Percentiles rank a stretch among this genome's conserved stretches.
Conservation (phyloP, 805 yeast species). For the Yamadazyma nakazawae region DNA sequence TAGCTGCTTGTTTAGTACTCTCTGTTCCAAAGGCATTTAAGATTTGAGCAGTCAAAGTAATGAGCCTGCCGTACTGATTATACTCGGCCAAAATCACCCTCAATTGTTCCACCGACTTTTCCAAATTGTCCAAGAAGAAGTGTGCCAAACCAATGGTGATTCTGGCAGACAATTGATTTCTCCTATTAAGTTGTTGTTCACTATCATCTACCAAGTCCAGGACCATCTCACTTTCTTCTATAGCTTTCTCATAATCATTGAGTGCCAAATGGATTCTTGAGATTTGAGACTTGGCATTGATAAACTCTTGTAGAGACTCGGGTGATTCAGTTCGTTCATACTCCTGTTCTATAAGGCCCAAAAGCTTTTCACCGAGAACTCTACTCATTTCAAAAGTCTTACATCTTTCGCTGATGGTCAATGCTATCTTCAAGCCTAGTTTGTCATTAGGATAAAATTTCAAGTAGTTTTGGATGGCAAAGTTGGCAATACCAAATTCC, state of each 20-base stretch:
- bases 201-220: conserved; percentile 50
- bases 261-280: conserved; percentile 70
- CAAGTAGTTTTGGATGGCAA: conserved; percentile 63
- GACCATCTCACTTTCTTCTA: conserved; percentile 58
- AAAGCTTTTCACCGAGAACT: conserved; percentile 43
- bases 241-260: conserved; percentile 52
- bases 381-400: conserved; percentile 58
- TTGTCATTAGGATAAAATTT: conserved; percentile 58
- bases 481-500: conserved; percentile 61
- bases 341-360: conserved; percentile 47
- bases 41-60: conserved; percentile 73
- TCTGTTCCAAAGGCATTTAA: conserved; percentile 70
- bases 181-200: conserved; percentile 26
- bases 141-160: conserved; percentile 69
- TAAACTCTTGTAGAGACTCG: conserved; percentile 46
- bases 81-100: conserved; percentile 52
- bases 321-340: conserved; percentile 57
- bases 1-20: conserved; percentile 79
- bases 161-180: conserved; percentile 51
- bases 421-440: conserved; percentile 54
- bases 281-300: conserved; percentile 61
- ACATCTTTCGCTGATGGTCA: conserved; percentile 64
- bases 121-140: conserved; percentile 63
- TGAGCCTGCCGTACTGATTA: conserved; percentile 61
- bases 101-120: conserved; percentile 64